Evolutionary conservation across 164 flowering plant genomes (phyloP), one percentile per base, ranked within the genome.

Genomic region (Litsea cubeba): DNA sequence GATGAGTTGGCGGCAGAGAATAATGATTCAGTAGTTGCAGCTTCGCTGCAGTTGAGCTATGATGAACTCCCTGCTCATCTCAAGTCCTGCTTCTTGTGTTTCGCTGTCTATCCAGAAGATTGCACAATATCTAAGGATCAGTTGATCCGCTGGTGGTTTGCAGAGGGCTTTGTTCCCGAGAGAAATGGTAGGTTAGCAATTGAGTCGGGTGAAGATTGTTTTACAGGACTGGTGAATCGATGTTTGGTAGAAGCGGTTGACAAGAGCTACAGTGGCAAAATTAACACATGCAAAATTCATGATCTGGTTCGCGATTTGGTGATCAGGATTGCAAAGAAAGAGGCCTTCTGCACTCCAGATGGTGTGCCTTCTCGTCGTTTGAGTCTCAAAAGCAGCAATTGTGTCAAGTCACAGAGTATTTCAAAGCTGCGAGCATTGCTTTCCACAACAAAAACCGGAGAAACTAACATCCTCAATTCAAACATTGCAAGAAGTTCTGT

Each of bases 271-370:
- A 76, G 73, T 70, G 87, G 86, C 1, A 72, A 68, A 0, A 76
- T 85, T 46, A 14, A 26, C 60, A 81, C 84, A 0, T 86, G 91
- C 76, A 83, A 84, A 75, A 80, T 86, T 50, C 91, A 88, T 76
- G 91, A 88, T 67, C 74, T 88, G 85, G 91, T 86, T 24, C 86
- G 88, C 25, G 89, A 88, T 49, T 65, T 86, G 80, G 84, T 79
- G 58, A 76, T 83, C n/a, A 68, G 71, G 12, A 81, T 81, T 3
- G 85, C 87, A 1, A 49, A 75, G 30, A 79, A 85, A 35, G 87
- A 86, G 30, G 75, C 79, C 11, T 83, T 83, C 50, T 80, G 63
- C 12, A 68, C 35, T 15, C 32, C 74, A 25, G 15, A 64, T 5
- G 75, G 76, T 57, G 22, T 20, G 3, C 20, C 62, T 65, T 74